Conservation (phyloP, 495 filamentous ascomycete genomes). For the Cercophora samala region DNA sequence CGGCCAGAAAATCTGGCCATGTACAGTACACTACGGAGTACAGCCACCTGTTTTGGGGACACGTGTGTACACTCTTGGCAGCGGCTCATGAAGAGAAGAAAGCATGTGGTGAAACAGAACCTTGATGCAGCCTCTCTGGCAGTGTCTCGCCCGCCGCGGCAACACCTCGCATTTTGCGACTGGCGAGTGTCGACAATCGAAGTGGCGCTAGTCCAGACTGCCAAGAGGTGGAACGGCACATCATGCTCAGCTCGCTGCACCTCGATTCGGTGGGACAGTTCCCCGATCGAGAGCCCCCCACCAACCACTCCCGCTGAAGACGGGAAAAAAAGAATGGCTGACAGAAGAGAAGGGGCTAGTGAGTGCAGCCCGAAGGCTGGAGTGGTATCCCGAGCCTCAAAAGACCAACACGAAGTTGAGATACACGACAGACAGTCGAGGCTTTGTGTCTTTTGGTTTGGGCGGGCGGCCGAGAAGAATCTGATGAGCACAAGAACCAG, state of each 20-base stretch:
- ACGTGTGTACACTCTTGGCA: background rate
- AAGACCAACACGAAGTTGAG: constrained; percentile 6
- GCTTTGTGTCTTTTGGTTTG: background rate
- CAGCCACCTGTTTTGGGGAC: background rate
- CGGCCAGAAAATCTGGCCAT: too few species aligned
- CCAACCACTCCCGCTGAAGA: background rate
- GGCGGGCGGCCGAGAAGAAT: background rate
- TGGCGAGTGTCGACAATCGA: background rate
- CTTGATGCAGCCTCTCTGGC: background rate
- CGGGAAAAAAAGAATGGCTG: constrained; percentile 8
- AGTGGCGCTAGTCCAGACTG: constrained; percentile 7
- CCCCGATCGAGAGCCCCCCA: background rate
- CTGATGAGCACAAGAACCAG: background rate
- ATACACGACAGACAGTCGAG: background rate
- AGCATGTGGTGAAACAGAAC: constrained; percentile 4
- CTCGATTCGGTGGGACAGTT: constrained; percentile 11
- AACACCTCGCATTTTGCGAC: background rate
- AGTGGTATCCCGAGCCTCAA: background rate
- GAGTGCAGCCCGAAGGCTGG: background rate
- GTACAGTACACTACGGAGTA: too few species aligned
- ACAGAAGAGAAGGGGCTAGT: background rate
- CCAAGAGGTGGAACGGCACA: constrained; percentile 7
- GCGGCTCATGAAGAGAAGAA: constrained; percentile 1
- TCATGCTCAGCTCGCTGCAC: constrained; percentile 9
- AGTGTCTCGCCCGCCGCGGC: background rate